phyloP scores from a whole-genome alignment of 2,329 filamentous ascomycete species.

The Fusarium sp. region DNA sequence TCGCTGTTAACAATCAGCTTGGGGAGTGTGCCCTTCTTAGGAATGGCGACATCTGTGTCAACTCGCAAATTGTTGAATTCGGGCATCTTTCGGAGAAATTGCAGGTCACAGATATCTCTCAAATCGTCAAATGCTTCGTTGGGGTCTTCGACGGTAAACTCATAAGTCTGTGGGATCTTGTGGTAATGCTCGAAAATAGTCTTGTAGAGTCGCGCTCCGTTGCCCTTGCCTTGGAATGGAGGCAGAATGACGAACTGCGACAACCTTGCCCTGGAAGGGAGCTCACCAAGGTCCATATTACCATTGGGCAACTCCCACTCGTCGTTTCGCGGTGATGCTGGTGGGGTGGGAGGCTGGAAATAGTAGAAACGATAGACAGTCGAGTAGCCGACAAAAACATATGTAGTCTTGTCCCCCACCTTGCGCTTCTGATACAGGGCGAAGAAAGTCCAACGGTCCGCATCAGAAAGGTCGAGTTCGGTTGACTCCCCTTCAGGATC shows the following conservation, averaged over 20 bases:
- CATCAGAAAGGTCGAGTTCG: slow-evolving; percentile 75
- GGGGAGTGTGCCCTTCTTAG: slow-evolving; percentile 60
- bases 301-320: slow-evolving; percentile 59
- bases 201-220: slow-evolving; percentile 84
- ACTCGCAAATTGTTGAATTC: slow-evolving; percentile 68
- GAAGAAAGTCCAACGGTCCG: slow-evolving; percentile 91
- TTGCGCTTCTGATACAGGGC: slow-evolving; percentile 79
- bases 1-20: slow-evolving; percentile 67
- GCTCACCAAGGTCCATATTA: slow-evolving; percentile 64
- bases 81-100: slow-evolving; percentile 68
- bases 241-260: slow-evolving; percentile 94
- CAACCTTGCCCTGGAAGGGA: slow-evolving; percentile 83
- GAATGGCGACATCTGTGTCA: slow-evolving; percentile 62
- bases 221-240: slow-evolving; percentile 83
- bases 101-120: slow-evolving; percentile 78
- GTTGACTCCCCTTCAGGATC: slow-evolving; percentile 63
- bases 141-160: slow-evolving; percentile 94
- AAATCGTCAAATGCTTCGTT: slow-evolving; percentile 87
- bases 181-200: slow-evolving; percentile 79
- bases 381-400: slow-evolving; percentile 87
- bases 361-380: slow-evolving; percentile 90
- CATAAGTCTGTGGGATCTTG: slow-evolving; percentile 74
- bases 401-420: slow-evolving; percentile 63
- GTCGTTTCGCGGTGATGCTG: slow-evolving; percentile 51
- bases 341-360: slow-evolving; percentile 62